Evolutionary conservation across 805 yeast species (phyloP).

Genomic region (Suhomyces sp.): DNA sequence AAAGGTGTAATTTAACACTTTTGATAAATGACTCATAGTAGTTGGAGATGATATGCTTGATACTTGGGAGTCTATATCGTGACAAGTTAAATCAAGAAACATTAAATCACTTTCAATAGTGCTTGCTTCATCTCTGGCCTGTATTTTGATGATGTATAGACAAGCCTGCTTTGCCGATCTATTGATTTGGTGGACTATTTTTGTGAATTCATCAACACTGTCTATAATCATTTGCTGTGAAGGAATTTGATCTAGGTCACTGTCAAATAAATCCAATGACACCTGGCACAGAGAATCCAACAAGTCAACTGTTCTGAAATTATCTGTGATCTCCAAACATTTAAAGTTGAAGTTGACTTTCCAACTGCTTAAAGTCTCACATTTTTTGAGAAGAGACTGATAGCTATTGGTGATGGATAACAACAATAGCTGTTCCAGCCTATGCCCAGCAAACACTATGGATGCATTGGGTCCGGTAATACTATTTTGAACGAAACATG

Average conservation of each 20-base stretch:
- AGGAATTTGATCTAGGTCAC: slow-evolving; percentile 1
- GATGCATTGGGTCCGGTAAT: slow-evolving; percentile 17
- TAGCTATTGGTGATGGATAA: slow-evolving; percentile 10
- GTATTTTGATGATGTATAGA: slow-evolving; percentile 12
- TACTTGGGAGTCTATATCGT: slow-evolving; percentile 5
- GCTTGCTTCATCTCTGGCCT: slow-evolving; percentile 6
- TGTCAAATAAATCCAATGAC: background rate
- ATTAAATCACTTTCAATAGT: slow-evolving; percentile 11
- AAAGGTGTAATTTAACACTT: slow-evolving; percentile 8
- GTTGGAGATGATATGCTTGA: slow-evolving; percentile 1
- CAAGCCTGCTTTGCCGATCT: background rate
- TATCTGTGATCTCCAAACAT: slow-evolving; percentile 5
- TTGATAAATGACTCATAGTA: background rate
- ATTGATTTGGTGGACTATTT: background rate
- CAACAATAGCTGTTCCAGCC: background rate
- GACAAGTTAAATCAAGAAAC: slow-evolving; percentile 12
- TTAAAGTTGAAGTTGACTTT: slow-evolving; percentile 9
- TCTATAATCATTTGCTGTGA: slow-evolving; percentile 19
- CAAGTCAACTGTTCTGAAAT: slow-evolving; percentile 8
- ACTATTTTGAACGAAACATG: slow-evolving; percentile 18
- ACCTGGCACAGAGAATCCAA: slow-evolving; percentile 6
- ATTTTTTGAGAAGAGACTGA: slow-evolving; percentile 6
- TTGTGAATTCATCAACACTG: slow-evolving; percentile 7
- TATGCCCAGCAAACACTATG: slow-evolving; percentile 17
- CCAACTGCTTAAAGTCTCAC: slow-evolving; percentile 1